A percentile compares a stretch with the other conserved stretches of the same genome.
Conservation (phyloP, 2,329 filamentous ascomycete genomes). For the Eurotiales sp. region DNA sequence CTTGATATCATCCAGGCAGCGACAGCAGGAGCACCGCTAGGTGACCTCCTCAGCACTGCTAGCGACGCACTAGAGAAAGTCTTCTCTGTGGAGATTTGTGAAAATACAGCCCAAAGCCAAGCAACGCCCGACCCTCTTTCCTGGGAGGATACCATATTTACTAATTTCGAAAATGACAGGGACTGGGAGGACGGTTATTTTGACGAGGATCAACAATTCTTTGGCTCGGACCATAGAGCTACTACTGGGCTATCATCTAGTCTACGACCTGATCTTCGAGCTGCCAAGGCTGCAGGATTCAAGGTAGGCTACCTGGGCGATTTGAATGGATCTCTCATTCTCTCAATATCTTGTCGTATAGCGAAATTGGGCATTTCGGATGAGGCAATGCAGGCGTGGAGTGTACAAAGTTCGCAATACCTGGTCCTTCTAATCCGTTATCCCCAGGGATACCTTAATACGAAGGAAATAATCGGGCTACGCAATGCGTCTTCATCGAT, state of each 20-base stretch:
- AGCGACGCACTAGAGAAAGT: constrained; percentile 34
- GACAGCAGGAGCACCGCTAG: constrained; percentile 42
- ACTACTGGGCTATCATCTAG: constrained; percentile 19
- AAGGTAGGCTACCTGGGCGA: constrained; percentile 61
- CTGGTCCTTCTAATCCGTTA: constrained; percentile 70
- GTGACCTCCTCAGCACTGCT: constrained; percentile 48
- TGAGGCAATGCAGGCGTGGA: constrained; percentile 18
- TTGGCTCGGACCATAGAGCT: constrained; percentile 4
- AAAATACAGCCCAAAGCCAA: not conserved
- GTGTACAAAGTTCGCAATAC: constrained; percentile 33
- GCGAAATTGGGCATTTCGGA: constrained; percentile 44
- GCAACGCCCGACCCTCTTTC: not conserved
- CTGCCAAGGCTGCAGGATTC: constrained; percentile 63
- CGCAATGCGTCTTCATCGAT: constrained; percentile 38
- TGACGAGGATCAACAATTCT: constrained; percentile 15
- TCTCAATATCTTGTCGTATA: constrained; percentile 67
- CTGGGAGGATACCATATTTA: not conserved
- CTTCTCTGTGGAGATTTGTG: constrained; percentile 14
- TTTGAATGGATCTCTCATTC: constrained; percentile 48
- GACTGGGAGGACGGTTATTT: constrained; percentile 15
- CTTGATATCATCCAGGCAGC: constrained; percentile 47
- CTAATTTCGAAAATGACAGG: constrained; percentile 14
- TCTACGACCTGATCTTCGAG: constrained; percentile 60
- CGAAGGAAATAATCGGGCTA: constrained; percentile 52
- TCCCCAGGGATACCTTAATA: constrained; percentile 55